These are phyloP conservation scores for Whalleya microplaca DNA, from an alignment of 2,329 filamentous ascomycete species.

Conservation along the genomic window DNA sequence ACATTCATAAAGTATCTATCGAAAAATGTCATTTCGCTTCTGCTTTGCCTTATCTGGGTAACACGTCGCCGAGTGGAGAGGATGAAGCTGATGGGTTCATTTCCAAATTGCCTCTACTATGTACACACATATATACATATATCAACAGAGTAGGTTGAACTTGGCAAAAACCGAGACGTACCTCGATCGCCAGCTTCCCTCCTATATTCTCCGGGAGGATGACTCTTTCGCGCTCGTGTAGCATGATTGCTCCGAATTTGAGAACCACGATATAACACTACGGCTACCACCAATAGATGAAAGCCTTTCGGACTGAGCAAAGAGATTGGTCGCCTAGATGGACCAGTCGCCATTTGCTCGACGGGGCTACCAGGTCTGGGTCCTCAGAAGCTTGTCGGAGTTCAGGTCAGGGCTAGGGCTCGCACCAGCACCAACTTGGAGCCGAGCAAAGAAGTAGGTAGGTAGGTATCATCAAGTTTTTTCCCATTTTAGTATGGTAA, in stretches of 20 bases:
- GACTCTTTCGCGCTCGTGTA: slow-evolving; percentile 11
- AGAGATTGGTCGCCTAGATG: slow-evolving; percentile 20
- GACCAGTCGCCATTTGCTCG: slow-evolving; percentile 18
- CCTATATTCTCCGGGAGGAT: slow-evolving; percentile 8
- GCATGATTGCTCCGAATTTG: slow-evolving; percentile 11
- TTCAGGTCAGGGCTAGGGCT: slow-evolving; percentile 11
- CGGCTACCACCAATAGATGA: slow-evolving; percentile 23
- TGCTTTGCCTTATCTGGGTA: slow-evolving; percentile 26
- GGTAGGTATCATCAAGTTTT: background rate
- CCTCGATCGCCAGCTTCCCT: slow-evolving; percentile 13
- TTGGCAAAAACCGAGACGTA: slow-evolving; percentile 13
- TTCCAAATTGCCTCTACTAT: slow-evolving; percentile 12
- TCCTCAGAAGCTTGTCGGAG: background rate
- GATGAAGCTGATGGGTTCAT: slow-evolving; percentile 5
- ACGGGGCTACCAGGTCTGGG: slow-evolving; percentile 18
- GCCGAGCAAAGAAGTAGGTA: background rate
- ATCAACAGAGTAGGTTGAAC: slow-evolving; percentile 17
- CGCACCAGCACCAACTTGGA: slow-evolving; percentile 19
- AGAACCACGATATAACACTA: slow-evolving; percentile 16
- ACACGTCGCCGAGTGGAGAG: slow-evolving; percentile 24
- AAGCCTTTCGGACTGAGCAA: slow-evolving; percentile 11
- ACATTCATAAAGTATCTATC: slow-evolving; percentile 21
- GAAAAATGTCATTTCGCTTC: slow-evolving; percentile 20
- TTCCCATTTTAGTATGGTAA: background rate
- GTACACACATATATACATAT: too few species aligned